These are phyloP conservation scores for Cubamyces lactineus DNA, from an alignment of 768 basidiomycete species.

Conservation along the genomic window DNA sequence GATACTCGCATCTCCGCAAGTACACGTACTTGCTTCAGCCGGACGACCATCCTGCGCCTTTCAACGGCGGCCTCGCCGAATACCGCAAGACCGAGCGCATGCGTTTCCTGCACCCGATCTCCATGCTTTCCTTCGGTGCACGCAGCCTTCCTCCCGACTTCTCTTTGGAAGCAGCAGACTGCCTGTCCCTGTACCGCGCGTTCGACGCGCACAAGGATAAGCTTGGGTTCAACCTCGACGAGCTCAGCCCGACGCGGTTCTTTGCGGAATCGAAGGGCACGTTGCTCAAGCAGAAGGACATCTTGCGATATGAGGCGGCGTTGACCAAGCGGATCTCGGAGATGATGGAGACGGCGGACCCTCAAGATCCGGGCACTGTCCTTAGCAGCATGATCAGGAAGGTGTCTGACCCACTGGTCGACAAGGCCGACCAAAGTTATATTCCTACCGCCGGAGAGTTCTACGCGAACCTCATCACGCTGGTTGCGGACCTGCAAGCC, in stretches of 20 bases:
- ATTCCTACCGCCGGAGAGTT: conserved; percentile 40
- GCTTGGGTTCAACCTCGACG: conserved; percentile 32
- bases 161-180: conserved; percentile 62
- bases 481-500: conserved; percentile 61
- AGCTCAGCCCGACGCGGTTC: conserved; percentile 48
- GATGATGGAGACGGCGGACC: conserved; percentile 43
- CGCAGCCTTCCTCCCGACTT: conserved; percentile 61
- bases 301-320: conserved; percentile 57
- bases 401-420: conserved; percentile 45
- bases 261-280: conserved; percentile 39
- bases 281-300: conserved; percentile 60
- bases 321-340: conserved; percentile 50
- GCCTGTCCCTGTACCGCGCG: conserved; percentile 53
- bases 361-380: conserved; percentile 37
- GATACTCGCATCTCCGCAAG: conserved; percentile 76
- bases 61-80: conserved; percentile 40
- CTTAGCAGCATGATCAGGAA: conserved; percentile 43
- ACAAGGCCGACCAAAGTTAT: conserved; percentile 34
- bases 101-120: conserved; percentile 66
- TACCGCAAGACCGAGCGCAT: conserved; percentile 45
- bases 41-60: conserved; percentile 30
- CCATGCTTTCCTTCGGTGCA: conserved; percentile 57
- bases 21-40: conserved; percentile 53
- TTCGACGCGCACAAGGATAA: conserved; percentile 33
- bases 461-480: conserved; percentile 48